phyloP scores from a whole-genome alignment of 495 filamentous ascomycete species.

The Xylaria nigripes region DNA sequence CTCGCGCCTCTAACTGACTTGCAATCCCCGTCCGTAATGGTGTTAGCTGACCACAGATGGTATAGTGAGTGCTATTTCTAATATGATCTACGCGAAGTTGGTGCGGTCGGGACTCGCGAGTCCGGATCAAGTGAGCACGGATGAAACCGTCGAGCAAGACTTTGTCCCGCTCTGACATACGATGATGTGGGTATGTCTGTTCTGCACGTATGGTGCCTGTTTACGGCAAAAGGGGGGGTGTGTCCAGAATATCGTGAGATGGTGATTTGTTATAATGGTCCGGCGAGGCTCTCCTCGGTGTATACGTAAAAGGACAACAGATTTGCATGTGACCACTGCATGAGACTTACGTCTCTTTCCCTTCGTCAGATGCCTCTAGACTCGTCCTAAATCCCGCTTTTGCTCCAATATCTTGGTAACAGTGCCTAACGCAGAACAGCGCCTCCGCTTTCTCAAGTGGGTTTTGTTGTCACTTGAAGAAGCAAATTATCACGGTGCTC shows the following conservation, averaged over 20 bases:
- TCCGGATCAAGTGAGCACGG: conserved; percentile 14
- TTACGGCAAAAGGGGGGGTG: background rate
- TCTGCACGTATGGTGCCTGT: background rate
- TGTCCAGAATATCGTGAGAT: background rate
- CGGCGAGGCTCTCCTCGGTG: too few species aligned
- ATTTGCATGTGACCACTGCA: too few species aligned
- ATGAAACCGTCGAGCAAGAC: conserved; percentile 4
- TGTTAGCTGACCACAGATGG: background rate
- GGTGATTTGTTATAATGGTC: too few species aligned
- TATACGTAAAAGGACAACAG: background rate
- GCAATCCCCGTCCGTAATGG: background rate
- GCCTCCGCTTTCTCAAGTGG: background rate
- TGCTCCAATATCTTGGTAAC: background rate
- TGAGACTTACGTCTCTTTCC: background rate
- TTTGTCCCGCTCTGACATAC: conserved; percentile 4
- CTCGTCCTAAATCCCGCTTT: background rate
- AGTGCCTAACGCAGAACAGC: background rate
- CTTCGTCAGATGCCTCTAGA: conserved; percentile 2
- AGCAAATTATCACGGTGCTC: background rate
- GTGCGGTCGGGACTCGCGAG: conserved; percentile 18
- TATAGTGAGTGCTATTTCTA: conserved; percentile 20
- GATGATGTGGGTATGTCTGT: background rate
- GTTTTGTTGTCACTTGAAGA: too few species aligned
- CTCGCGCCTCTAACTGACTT: too few species aligned
- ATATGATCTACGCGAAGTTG: conserved; percentile 26